Percentiles rank a stretch among this genome's conserved stretches.
Evolutionary conservation across 305 asterid genomes (phyloP).

Genomic region (Petunia hybrid): DNA sequence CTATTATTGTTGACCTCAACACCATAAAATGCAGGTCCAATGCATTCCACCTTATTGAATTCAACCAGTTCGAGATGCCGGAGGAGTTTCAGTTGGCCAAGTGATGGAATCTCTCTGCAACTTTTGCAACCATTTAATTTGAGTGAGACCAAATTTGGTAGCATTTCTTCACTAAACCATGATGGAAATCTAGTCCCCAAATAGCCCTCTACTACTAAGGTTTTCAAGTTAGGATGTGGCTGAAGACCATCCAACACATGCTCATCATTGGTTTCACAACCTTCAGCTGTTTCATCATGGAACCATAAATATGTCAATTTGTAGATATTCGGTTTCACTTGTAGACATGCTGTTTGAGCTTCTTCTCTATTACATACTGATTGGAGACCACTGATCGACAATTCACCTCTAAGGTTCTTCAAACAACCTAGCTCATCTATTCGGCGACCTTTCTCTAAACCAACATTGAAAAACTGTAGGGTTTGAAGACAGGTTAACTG

Average conservation of each 20-base stretch:
- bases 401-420: slow-evolving; percentile 32
- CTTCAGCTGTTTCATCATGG: not conserved
- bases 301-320: slow-evolving; percentile 26
- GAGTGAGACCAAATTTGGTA: slow-evolving; percentile 23
- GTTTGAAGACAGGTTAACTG: slow-evolving; percentile 37
- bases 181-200: slow-evolving; percentile 35
- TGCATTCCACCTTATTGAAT: slow-evolving; percentile 29
- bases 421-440: slow-evolving; percentile 34
- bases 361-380: slow-evolving; percentile 32
- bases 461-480: not conserved
- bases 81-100: slow-evolving; percentile 50
- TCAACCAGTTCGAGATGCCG: slow-evolving; percentile 28
- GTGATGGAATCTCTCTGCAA: slow-evolving; percentile 40
- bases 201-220: slow-evolving; percentile 30
- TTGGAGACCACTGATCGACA: slow-evolving; percentile 31
- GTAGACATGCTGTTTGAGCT: slow-evolving; percentile 32
- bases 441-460: slow-evolving; percentile 16
- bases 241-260: slow-evolving; percentile 38
- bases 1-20: too few species aligned
- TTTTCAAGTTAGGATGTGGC: slow-evolving; percentile 1
- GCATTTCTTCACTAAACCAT: slow-evolving; percentile 33
- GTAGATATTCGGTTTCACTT: slow-evolving; percentile 15
- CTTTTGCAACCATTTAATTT: slow-evolving; percentile 14
- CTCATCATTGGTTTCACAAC: slow-evolving; percentile 15
- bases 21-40: slow-evolving; percentile 34